These are phyloP conservation scores for Pinus albicaulis DNA, from an alignment of 75 land plant genomes.

Conservation along the genomic window DNA sequence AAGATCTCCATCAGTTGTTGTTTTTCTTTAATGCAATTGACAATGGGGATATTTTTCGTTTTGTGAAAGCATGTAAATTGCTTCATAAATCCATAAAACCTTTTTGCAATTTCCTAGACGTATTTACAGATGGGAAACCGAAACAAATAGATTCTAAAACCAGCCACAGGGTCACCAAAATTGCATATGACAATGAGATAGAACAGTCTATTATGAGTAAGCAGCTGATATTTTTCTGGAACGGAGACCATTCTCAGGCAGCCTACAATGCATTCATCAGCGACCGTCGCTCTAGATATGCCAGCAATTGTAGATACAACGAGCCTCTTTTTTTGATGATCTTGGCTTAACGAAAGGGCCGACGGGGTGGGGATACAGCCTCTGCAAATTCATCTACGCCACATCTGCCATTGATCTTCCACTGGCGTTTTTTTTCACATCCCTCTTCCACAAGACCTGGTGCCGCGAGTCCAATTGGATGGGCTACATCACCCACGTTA, in stretches of 20 bases:
- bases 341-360: constrained; percentile 31
- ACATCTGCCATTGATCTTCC: constrained; percentile 51
- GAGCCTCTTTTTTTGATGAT: constrained; percentile 36
- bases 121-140: too few species aligned
- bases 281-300: constrained; percentile 56
- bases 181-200: too few species aligned
- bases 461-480: constrained; percentile 77
- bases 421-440: constrained; percentile 36
- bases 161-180: too few species aligned
- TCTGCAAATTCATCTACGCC: constrained; percentile 75
- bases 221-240: too few species aligned
- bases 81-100: too few species aligned
- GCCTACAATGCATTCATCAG: constrained; percentile 60
- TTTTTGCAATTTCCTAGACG: too few species aligned
- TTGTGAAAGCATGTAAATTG: too few species aligned
- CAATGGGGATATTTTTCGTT: too few species aligned
- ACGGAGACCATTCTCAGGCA: constrained; percentile 64
- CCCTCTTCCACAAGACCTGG: constrained; percentile 67
- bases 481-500: constrained; percentile 77
- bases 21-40: too few species aligned
- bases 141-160: too few species aligned
- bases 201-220: too few species aligned
- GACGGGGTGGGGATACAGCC: constrained; percentile 32
- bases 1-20: too few species aligned
- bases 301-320: constrained; percentile 52